Conservation (phyloP, 371 early-diverging fungal genomes). For the Mucor lusitanicus region DNA sequence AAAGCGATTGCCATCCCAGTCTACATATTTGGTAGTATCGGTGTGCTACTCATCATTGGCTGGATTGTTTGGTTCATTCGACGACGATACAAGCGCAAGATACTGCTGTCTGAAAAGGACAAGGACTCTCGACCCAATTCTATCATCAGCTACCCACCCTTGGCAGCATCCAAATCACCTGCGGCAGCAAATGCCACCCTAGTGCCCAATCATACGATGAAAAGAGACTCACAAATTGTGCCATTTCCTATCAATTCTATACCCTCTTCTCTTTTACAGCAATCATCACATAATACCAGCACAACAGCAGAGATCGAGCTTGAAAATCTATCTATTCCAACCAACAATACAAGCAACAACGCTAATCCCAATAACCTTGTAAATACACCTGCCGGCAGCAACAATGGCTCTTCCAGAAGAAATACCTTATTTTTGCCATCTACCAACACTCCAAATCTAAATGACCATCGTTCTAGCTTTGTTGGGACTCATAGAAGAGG, state of each 20-base stretch:
- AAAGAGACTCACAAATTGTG: conserved; percentile 7
- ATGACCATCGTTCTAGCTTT: neutral
- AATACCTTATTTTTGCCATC: neutral
- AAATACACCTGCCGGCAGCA: neutral
- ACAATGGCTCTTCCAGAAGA: neutral
- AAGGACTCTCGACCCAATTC: conserved; percentile 45
- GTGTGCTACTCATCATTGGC: conserved; percentile 35
- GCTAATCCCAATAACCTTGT: neutral
- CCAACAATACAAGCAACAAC: neutral
- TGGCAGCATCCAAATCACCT: neutral
- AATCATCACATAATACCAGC: neutral
- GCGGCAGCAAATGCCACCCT: neutral
- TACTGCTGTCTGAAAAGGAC: conserved; percentile 27
- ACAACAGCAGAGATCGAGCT: neutral
- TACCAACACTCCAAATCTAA: neutral
- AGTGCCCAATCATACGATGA: neutral
- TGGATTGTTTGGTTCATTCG: conserved; percentile 34
- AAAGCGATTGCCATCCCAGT: conserved; percentile 60
- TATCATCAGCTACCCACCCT: neutral
- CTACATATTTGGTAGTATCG: conserved; percentile 51
- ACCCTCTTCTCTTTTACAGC: neutral
- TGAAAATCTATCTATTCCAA: neutral
- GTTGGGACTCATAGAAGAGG: conserved; percentile 17
- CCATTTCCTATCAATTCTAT: neutral
- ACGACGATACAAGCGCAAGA: conserved; percentile 20